Base-by-base conservation (phyloP, 2,329 filamentous ascomycete species). In the Calonectria naviculata region DNA sequence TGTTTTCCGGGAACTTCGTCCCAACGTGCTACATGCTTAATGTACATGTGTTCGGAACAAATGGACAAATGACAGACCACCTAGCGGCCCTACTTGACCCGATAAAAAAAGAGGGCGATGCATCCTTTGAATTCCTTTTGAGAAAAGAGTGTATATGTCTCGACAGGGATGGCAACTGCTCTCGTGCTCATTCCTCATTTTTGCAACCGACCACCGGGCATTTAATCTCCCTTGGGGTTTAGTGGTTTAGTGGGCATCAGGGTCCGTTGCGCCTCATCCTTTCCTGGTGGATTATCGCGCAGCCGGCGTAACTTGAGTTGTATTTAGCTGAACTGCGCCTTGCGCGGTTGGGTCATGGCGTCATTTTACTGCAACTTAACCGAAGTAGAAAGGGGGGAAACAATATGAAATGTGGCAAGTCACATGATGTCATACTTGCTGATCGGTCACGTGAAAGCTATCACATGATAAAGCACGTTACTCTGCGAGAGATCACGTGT, bases 91-190 rank as follows among this genome's bases (percentile, higher is more conserved):
- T 65, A 34, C 52, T 19, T 58, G 52, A 24, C 34, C 52, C 52
- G 52, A 24, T 28, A 38, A 36, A n/a, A n/a, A 29, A 61, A 29
- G 24, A 41, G 38, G 54, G 63, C 36, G 38, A 44, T 44, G 17
- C 52, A 63, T 61, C 26, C 47, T 47, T 64, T 29, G 26, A 15
- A n/a, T 61, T 44, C 36, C 38, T 61, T 29, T 52, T 28, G 49
- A 61, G 29, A 28, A 34, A 49, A 61, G 24, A 28, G 41, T 9
- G 9, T 19, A 24, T 28, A 28, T 41, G 26, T 29, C 7, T 52
- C 31, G 26, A 63, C 29, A 58, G 44, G 47, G 21, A 42, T 56
- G 68, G 64, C 47, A 71, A 67, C 31, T 67, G 68, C 64, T 67
- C 68, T 67, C 46, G 68, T 71, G 68, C 58, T 58, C 64, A 47